These are phyloP conservation scores for Paramecium primaurelia DNA, from an alignment of 73 alveolate genomes.

Conservation along the genomic window DNA sequence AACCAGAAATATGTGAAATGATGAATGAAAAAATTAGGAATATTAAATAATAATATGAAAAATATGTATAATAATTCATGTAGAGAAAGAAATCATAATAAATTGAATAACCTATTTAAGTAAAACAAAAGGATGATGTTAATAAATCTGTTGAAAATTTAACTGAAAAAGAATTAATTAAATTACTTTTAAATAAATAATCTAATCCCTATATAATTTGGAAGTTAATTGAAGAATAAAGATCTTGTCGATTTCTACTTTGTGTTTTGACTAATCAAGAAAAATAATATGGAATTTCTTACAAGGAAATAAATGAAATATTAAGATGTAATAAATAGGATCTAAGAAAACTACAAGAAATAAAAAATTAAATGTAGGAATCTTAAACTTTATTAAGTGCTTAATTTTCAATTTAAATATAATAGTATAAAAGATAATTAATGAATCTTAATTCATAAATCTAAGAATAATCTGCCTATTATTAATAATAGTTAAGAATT, in stretches of 20 bases:
- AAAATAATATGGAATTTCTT: background rate
- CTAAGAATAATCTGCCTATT: background rate
- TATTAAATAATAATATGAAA: conserved; percentile 10
- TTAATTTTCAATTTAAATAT: background rate
- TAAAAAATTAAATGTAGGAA: background rate
- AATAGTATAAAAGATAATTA: background rate
- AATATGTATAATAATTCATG: background rate
- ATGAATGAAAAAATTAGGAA: conserved; percentile 36
- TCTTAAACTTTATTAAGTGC: background rate
- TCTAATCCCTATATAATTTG: background rate
- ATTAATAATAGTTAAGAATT: background rate
- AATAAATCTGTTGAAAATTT: background rate
- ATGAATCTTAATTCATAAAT: background rate
- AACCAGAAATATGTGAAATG: conserved; percentile 15
- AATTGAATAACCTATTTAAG: background rate
- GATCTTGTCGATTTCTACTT: background rate
- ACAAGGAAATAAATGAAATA: conserved; percentile 27
- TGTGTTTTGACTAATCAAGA: background rate
- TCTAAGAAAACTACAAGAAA: background rate
- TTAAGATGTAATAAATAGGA: background rate
- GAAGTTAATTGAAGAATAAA: background rate
- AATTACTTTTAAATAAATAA: background rate
- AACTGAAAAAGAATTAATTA: background rate
- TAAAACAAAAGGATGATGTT: background rate
- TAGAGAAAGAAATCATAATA: background rate